Conservation (phyloP, 129 eudicot genomes). For the Heracleum sosnowskyi region DNA sequence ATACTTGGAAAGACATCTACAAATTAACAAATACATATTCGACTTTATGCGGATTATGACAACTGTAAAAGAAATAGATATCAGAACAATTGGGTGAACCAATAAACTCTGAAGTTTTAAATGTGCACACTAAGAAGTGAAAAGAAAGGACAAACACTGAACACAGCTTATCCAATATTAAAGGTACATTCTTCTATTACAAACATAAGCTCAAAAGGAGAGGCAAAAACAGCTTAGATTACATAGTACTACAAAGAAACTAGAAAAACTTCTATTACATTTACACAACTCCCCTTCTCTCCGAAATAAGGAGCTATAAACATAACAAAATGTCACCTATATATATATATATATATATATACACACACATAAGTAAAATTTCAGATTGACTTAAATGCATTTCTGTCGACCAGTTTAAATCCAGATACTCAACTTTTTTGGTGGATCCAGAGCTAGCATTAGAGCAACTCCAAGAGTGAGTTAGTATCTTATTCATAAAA, state of each 20-base stretch:
- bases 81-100: not conserved
- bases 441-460: not conserved
- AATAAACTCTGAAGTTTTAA: not conserved
- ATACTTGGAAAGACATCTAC: not conserved
- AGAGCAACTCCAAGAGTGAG: too few species aligned
- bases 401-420: not conserved
- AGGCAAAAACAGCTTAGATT: not conserved
- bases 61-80: not conserved
- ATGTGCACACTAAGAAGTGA: not conserved
- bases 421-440: not conserved
- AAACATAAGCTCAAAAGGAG: not conserved
- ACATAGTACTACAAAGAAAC: not conserved
- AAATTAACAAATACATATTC: not conserved
- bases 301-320: not conserved
- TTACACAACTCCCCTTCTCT: not conserved
- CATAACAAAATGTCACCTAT: not conserved
- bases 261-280: not conserved
- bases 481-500: too few species aligned
- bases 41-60: not conserved
- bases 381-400: not conserved
- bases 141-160: not conserved
- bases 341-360: too few species aligned
- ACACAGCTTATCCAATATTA: not conserved
- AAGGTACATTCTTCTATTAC: not conserved
- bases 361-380: not conserved